These are phyloP conservation scores for Trifolium fragiferum DNA, from an alignment of 306 rosid species.

Conservation along the genomic window DNA sequence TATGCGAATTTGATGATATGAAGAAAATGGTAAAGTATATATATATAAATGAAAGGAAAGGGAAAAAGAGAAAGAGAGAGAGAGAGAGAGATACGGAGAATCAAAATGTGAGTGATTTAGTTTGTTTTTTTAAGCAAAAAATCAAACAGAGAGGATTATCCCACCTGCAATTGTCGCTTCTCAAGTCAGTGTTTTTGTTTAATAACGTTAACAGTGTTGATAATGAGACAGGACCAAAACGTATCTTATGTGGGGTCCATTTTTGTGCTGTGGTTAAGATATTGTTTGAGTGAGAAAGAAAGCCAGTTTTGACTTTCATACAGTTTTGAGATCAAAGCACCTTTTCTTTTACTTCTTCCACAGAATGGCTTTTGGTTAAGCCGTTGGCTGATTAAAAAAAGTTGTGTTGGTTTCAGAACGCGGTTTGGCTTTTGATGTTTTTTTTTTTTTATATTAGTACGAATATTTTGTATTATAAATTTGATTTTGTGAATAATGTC, in stretches of 20 bases:
- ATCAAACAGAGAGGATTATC: constrained; percentile 57
- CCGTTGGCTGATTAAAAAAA: not conserved
- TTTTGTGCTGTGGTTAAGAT: not conserved
- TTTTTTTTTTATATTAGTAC: no score
- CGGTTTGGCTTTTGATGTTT: not conserved
- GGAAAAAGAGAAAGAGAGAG: constrained; percentile 47
- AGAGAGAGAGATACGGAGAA: constrained; percentile 61
- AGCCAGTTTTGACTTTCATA: constrained; percentile 27
- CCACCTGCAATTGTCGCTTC: constrained; percentile 68
- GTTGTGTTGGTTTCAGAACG: not conserved
- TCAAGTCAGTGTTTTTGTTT: constrained; percentile 41
- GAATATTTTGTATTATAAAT: not conserved
- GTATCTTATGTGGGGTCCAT: constrained; percentile 26
- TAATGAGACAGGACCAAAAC: constrained; percentile 36
- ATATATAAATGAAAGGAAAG: not conserved
- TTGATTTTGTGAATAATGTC: constrained; percentile 8
- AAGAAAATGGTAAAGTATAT: not conserved
- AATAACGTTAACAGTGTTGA: constrained; percentile 30
- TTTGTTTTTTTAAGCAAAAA: constrained; percentile 50
- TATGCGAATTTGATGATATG: not conserved
- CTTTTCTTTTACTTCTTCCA: not conserved
- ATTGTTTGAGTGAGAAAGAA: not conserved
- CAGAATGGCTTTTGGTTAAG: constrained; percentile 6
- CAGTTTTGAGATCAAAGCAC: not conserved
- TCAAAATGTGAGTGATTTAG: constrained; percentile 73